Evolutionary conservation across 345 rosid genomes (phyloP).

Genomic region (Excoecaria agallocha): DNA sequence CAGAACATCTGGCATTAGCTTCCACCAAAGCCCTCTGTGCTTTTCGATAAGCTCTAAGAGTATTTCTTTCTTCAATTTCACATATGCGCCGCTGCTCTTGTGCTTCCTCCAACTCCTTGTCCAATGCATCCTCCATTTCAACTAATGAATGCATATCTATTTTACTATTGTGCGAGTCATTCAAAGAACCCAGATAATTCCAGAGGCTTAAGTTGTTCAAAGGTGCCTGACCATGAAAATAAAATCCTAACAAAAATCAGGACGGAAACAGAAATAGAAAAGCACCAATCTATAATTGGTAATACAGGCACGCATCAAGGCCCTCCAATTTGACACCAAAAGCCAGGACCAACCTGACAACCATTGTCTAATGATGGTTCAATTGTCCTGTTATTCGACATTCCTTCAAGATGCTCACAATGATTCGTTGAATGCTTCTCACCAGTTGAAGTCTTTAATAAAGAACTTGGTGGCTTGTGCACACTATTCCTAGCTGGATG

Average conservation of each 20-base stretch:
- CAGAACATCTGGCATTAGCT: slow-evolving; percentile 79
- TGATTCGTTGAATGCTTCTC: slow-evolving; percentile 33
- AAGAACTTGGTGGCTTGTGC: slow-evolving; percentile 26
- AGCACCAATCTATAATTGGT: background rate
- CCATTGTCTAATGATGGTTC: slow-evolving; percentile 26
- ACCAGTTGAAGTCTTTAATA: slow-evolving; percentile 29
- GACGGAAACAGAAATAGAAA: background rate
- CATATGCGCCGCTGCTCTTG: slow-evolving; percentile 62
- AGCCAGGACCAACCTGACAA: slow-evolving; percentile 41
- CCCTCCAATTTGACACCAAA: slow-evolving; percentile 16
- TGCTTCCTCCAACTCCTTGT: slow-evolving; percentile 83
- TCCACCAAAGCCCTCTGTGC: slow-evolving; percentile 84
- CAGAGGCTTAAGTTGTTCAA: slow-evolving; percentile 34
- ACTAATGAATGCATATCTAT: slow-evolving; percentile 45
- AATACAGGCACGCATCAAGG: slow-evolving; percentile 13
- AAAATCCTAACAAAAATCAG: slow-evolving; percentile 11
- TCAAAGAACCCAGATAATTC: slow-evolving; percentile 37
- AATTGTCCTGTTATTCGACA: slow-evolving; percentile 36
- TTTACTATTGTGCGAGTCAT: slow-evolving; percentile 38
- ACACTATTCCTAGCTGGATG: slow-evolving; percentile 23
- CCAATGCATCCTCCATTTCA: slow-evolving; percentile 78
- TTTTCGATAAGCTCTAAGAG: slow-evolving; percentile 79
- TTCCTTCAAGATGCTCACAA: slow-evolving; percentile 26
- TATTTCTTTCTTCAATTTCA: slow-evolving; percentile 95
- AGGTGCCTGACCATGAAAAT: slow-evolving; percentile 41